phyloP scores from a whole-genome alignment of 2,329 filamentous ascomycete genomes.

The Nectriaceae sp. region DNA sequence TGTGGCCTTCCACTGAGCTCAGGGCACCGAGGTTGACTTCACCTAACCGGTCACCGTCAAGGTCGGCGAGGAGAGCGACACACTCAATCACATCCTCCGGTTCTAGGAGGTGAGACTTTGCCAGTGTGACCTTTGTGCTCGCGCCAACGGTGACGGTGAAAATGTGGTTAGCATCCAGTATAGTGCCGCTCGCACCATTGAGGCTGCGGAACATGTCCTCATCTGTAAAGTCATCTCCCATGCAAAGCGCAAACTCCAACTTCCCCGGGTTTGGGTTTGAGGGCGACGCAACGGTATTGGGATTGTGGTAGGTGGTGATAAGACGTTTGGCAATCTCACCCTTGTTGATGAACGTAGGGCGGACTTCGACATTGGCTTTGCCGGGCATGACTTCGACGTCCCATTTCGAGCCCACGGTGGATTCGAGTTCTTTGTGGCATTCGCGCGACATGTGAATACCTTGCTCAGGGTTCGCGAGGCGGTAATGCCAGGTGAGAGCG shows the following conservation, averaged over 20 bases:
- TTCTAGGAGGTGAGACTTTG: conserved; percentile 87
- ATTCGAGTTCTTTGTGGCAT: conserved; percentile 80
- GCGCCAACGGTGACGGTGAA: conserved; percentile 92
- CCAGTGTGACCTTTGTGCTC: conserved; percentile 88
- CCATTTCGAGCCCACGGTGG: conserved; percentile 74
- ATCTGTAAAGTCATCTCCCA: conserved; percentile 95
- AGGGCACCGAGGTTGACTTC: conserved; percentile 59
- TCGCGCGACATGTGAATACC: conserved; percentile 78
- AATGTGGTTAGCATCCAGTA: conserved; percentile 61
- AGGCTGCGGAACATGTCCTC: conserved; percentile 95
- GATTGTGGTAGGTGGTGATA: conserved; percentile 69
- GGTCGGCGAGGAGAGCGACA: conserved; percentile 56
- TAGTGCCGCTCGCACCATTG: conserved; percentile 57
- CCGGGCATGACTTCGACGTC: conserved; percentile 96
- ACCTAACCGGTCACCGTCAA: conserved; percentile 43
- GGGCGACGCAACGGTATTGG: conserved; percentile 45
- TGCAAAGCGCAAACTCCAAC: conserved; percentile 85
- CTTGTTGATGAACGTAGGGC: conserved; percentile 98
- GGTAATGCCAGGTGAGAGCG: conserved; percentile 96
- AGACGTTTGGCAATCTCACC: conserved; percentile 89
- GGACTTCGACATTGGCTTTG: conserved; percentile 95
- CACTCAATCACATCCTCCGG: conserved; percentile 82
- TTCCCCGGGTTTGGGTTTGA: conserved; percentile 48
- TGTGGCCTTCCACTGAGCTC: conserved; percentile 54
- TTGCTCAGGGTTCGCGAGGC: conserved; percentile 83